A percentile compares a stretch with the other conserved stretches of the same genome.
phyloP scores from a whole-genome alignment of 2,329 filamentous ascomycete genomes.

The Aulographum hederae region DNA sequence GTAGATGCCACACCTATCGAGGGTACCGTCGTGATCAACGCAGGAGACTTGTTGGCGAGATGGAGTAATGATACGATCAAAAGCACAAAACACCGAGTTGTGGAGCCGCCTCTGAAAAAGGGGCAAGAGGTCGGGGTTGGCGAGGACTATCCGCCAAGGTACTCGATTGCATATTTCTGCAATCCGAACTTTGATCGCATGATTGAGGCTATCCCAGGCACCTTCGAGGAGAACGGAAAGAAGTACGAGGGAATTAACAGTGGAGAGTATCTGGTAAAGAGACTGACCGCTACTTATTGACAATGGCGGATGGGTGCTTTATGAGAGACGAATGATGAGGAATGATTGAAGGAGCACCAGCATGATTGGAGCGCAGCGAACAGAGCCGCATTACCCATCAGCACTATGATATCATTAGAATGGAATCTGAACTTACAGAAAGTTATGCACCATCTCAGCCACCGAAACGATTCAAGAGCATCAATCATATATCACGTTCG shows the following conservation, averaged over 20 bases:
- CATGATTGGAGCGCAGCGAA: too few relatives aligned
- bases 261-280: slow-evolving; percentile 63
- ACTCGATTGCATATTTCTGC: slow-evolving; percentile 87
- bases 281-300: slow-evolving; percentile 51
- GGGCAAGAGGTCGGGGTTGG: slow-evolving; percentile 31
- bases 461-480: too few relatives aligned
- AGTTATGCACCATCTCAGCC: too few relatives aligned
- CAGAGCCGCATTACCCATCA: too few relatives aligned
- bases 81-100: slow-evolving; percentile 76
- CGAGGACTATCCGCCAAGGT: slow-evolving; percentile 48
- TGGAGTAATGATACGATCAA: slow-evolving; percentile 90
- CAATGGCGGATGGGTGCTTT: background rate
- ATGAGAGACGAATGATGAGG: too few relatives aligned
- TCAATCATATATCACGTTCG: too few relatives aligned
- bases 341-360: too few relatives aligned
- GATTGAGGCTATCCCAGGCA: slow-evolving; percentile 70
- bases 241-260: slow-evolving; percentile 66
- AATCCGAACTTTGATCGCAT: slow-evolving; percentile 61
- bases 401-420: too few relatives aligned
- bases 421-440: too few relatives aligned
- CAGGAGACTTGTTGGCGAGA: slow-evolving; percentile 66
- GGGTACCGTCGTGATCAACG: slow-evolving; percentile 73
- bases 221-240: slow-evolving; percentile 43
- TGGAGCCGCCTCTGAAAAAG: slow-evolving; percentile 49
- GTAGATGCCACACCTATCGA: slow-evolving; percentile 70